Evolutionary conservation across 306 rosid species (phyloP).

Genomic region (Cucurbita pepo): DNA sequence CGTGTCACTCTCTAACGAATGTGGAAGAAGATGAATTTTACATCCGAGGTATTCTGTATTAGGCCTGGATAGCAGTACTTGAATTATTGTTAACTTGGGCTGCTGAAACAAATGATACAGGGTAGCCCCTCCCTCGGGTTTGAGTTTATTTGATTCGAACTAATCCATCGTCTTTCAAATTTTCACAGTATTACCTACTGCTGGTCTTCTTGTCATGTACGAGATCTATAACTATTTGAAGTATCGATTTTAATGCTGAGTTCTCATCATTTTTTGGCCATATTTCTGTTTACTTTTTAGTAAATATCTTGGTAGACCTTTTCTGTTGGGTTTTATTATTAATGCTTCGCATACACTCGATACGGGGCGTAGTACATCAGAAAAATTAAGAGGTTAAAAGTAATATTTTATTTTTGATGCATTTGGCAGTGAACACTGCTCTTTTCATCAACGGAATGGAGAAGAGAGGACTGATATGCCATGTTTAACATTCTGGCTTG

Average conservation of each 20-base stretch:
- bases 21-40: not conserved
- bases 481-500: constrained; percentile 46
- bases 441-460: constrained; percentile 19
- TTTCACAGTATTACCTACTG: not conserved
- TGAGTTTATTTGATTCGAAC: not conserved
- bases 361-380: not conserved
- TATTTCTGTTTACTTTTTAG: not conserved
- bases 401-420: constrained; percentile 7
- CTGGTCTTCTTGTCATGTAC: not conserved
- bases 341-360: not conserved
- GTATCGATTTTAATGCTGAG: not conserved
- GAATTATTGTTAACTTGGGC: not conserved
- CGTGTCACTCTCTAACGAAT: not conserved
- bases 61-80: not conserved
- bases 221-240: not conserved
- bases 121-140: not conserved
- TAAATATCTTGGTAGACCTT: not conserved
- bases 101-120: not conserved
- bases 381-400: not conserved
- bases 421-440: constrained; percentile 57
- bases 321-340: not conserved
- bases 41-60: not conserved
- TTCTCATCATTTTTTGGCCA: not conserved
- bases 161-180: not conserved
- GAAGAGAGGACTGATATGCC: constrained; percentile 24